These are phyloP conservation scores for Penicillium fimorum DNA, from an alignment of 495 filamentous ascomycete genomes.

Conservation along the genomic window DNA sequence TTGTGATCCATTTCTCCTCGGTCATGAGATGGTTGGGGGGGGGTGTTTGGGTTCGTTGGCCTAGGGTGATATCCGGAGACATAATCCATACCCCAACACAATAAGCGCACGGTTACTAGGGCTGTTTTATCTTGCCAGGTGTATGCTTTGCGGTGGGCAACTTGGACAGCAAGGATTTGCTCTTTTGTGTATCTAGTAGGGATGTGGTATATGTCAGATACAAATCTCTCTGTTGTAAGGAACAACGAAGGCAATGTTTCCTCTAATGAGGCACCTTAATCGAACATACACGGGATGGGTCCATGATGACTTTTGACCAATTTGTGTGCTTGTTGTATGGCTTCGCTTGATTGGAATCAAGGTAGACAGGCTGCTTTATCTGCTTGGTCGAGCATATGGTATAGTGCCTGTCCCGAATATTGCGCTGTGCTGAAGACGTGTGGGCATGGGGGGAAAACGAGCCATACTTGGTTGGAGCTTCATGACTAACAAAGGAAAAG, in stretches of 20 bases:
- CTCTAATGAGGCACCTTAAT: background rate
- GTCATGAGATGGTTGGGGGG: conserved; percentile 50
- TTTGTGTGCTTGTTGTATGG: conserved; percentile 3
- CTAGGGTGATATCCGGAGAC: conserved; percentile 61
- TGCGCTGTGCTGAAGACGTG: background rate
- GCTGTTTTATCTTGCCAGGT: conserved; percentile 60
- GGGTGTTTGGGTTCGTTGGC: conserved; percentile 31
- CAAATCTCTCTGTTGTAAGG: background rate
- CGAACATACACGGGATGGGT: conserved; percentile 11
- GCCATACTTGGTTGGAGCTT: background rate
- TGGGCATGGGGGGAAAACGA: background rate
- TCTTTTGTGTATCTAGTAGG: conserved; percentile 8
- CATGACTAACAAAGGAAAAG: background rate
- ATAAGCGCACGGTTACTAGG: conserved; percentile 49
- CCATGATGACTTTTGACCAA: conserved; percentile 13
- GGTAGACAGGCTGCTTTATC: background rate
- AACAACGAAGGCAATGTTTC: background rate
- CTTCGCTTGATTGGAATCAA: background rate
- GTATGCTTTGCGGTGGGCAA: conserved; percentile 59
- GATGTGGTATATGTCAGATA: background rate
- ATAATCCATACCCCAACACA: conserved; percentile 58
- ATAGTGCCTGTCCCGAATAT: background rate
- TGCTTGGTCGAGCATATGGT: background rate
- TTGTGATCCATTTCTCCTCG: conserved; percentile 67
- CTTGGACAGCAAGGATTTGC: conserved; percentile 55